phyloP scores from a whole-genome alignment of 495 filamentous ascomycete genomes.

The Xylaria intraflava region DNA sequence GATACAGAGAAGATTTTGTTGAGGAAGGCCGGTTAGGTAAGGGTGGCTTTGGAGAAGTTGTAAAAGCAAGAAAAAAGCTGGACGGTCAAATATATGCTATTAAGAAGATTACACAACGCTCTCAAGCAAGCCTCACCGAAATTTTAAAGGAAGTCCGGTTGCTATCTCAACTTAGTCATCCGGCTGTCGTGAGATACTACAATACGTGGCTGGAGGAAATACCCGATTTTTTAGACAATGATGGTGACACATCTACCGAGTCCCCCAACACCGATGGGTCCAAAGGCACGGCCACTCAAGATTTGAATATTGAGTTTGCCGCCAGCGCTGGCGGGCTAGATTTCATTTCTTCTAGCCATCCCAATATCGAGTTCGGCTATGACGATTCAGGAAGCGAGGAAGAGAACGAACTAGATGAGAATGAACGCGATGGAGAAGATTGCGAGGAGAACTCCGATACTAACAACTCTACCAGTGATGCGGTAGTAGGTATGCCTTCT shows the following conservation, averaged over 20 bases:
- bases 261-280: conserved; percentile 34
- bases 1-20: conserved; percentile 82
- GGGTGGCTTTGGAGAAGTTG: conserved; percentile 95
- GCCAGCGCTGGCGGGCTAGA: conserved; percentile 78
- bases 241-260: conserved; percentile 55
- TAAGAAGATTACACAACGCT: conserved; percentile 87
- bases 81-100: conserved; percentile 91
- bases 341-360: conserved; percentile 85
- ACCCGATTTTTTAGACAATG: conserved; percentile 47
- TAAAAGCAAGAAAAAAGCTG: conserved; percentile 88
- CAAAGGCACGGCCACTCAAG: conserved; percentile 28
- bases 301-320: conserved; percentile 51
- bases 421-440: conserved; percentile 5
- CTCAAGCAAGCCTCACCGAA: conserved; percentile 69
- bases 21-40: conserved; percentile 84
- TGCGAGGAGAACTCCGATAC: conserved; percentile 6
- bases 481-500: conserved; percentile 13
- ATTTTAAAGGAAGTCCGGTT: conserved; percentile 88
- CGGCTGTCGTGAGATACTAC: conserved; percentile 92
- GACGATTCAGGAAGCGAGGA: conserved; percentile 57
- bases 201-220: conserved; percentile 86
- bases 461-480: conserved; percentile 15
- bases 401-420: conserved; percentile 20
- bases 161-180: conserved; percentile 86
- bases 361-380: conserved; percentile 70